phyloP scores from a whole-genome alignment of 2,329 filamentous ascomycete genomes.

The Pseudopithomyces chartarum region DNA sequence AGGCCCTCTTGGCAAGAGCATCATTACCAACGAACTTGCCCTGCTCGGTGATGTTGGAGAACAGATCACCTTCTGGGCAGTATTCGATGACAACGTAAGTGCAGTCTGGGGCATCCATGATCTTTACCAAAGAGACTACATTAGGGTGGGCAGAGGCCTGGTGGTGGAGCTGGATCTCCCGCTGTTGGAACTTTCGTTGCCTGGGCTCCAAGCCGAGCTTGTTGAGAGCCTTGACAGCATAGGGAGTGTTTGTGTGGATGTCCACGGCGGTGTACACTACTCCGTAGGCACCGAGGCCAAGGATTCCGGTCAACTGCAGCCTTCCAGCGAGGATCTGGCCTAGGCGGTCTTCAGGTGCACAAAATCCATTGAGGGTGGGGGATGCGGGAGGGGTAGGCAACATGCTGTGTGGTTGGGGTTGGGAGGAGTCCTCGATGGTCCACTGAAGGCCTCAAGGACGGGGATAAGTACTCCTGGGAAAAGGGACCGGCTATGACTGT shows the following conservation, averaged over 20 bases:
- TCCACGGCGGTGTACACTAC: slow-evolving; percentile 92
- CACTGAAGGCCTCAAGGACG: slow-evolving; percentile 49
- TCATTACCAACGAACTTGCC: slow-evolving; percentile 94
- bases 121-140: slow-evolving; percentile 91
- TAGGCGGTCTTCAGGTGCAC: slow-evolving; percentile 78
- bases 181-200: slow-evolving; percentile 87
- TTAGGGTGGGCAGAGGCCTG: slow-evolving; percentile 87
- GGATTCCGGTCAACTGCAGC: slow-evolving; percentile 80
- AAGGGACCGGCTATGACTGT: slow-evolving; percentile 8
- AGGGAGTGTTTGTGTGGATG: slow-evolving; percentile 77
- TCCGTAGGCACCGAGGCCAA: slow-evolving; percentile 94
- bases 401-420: slow-evolving; percentile 43
- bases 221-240: slow-evolving; percentile 96
- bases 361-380: slow-evolving; percentile 50
- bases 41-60: slow-evolving; percentile 95
- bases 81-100: slow-evolving; percentile 97
- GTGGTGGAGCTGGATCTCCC: slow-evolving; percentile 92
- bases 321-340: slow-evolving; percentile 82
- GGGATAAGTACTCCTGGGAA: slow-evolving; percentile 25
- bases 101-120: slow-evolving; percentile 88
- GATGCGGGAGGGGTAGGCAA: slow-evolving; percentile 57
- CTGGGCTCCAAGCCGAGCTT: slow-evolving; percentile 88
- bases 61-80: slow-evolving; percentile 94
- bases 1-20: slow-evolving; percentile 80
- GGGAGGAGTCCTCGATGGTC: slow-evolving; percentile 44